Conservation (phyloP, 1,284 basidiomycete species). For the Fomitopsis pinicola region DNA sequence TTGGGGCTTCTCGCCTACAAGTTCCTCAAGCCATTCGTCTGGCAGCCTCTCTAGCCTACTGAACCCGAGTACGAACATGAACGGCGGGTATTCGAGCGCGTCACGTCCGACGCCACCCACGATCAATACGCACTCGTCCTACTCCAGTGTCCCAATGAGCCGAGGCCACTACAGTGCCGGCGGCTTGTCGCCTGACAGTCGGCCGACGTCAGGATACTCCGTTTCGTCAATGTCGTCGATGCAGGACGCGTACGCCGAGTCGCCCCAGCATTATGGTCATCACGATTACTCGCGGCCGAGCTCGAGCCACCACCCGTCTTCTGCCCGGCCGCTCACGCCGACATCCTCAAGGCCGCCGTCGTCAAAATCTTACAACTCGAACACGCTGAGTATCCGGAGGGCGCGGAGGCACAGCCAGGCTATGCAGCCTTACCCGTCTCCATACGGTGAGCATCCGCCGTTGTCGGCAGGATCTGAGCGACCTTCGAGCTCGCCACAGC, state of each 20-base stretch:
- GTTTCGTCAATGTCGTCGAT: conserved; percentile 73
- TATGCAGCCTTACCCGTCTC: conserved; percentile 77
- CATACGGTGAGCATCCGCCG: conserved; percentile 61
- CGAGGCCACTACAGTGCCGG: conserved; percentile 59
- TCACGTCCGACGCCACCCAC: conserved; percentile 37
- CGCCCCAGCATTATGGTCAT: conserved; percentile 36
- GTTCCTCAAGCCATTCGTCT: conserved; percentile 54
- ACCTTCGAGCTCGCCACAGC: conserved; percentile 71
- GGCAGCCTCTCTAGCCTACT: conserved; percentile 74
- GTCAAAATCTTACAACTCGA: conserved; percentile 47
- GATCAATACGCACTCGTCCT: conserved; percentile 64
- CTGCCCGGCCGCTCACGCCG: conserved; percentile 32
- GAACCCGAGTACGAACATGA: conserved; percentile 64
- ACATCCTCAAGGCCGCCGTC: conserved; percentile 52
- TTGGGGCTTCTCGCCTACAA: conserved; percentile 56
- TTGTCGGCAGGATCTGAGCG: conserved; percentile 40
- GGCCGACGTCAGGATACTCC: conserved; percentile 79
- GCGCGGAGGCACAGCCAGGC: conserved; percentile 76
- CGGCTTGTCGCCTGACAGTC: conserved; percentile 74
- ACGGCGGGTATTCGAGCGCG: conserved; percentile 43
- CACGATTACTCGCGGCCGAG: conserved; percentile 65
- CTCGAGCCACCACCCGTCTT: conserved; percentile 66
- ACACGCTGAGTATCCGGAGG: conserved; percentile 62
- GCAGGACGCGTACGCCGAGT: conserved; percentile 56
- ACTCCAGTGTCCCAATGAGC: conserved; percentile 62